Evolutionary conservation across 352 stramenopile species (phyloP), one percentile per base, ranked within the genome.

Genomic region (Aphanomyces stellatus): DNA sequence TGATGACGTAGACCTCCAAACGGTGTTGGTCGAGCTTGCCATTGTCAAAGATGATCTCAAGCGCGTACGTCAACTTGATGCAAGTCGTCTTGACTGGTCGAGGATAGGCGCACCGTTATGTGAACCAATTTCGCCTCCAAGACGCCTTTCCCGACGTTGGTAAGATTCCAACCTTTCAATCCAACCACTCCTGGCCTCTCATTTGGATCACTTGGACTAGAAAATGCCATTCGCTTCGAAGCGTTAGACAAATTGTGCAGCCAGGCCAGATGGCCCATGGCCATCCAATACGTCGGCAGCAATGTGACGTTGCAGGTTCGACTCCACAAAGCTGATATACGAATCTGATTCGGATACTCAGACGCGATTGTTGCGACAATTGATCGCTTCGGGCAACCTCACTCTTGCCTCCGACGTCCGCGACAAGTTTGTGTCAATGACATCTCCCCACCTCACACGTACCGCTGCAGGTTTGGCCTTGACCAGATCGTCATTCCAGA

Each of bases 281-380:
- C 55, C 6, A 28, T 49, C 33, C 5, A 43, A 11, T 64, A 35
- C 17, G 55, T 64, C 55, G 55, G 55, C 10, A 15, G 10, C 55
- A 64, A 64, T 27, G 17, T 35, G 11, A 37, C 11, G 11, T 24
- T 64, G 6, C 55, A 64, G 37, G 55, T 64, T 35, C 53, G 53
- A 25, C n/a, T n/a, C 13, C 2, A 28, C 3, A 10, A 17, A 28
- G 43, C 3, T 53, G 43, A 53, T 3, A 27, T 17, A 1, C 15
- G 24, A 37, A 3, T 57, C 19, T 51, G 19, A 8, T 51, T 22
- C 25, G 42, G 5, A 51, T 51, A 10, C n/a, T 22, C 30, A 62
- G 53, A 30, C 46, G 31, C 30, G 8, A 28, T 19, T 62, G 17
- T 62, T 62, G 13, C 17, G 35, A 30, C 17, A 35, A 40, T 15